Base-by-base conservation (phyloP, 2,329 filamentous ascomycete genomes). In the Epichloe brachyelytri region DNA sequence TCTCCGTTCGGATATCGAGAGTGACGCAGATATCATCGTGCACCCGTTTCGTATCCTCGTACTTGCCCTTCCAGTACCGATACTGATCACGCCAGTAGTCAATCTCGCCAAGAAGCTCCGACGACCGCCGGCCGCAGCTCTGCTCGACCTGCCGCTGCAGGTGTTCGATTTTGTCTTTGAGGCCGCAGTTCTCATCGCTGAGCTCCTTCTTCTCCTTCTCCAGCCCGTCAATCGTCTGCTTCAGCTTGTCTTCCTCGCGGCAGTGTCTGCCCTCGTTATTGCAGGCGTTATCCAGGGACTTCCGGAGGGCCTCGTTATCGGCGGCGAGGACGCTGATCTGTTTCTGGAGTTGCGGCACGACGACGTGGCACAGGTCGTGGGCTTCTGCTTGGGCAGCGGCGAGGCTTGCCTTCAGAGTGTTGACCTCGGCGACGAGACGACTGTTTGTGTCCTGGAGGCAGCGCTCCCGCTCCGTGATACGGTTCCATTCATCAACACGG, bases 251-350 rank as follows among this genome's bases (percentile, higher is more conserved):
- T 49, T 70, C 66, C 10, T 46, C 49, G n/a, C 43, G 52, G 26
- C 63, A 59, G 43, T 64, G 61, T 37, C 60, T 63, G 2, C 58
- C 56, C 2, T 64, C 60, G 48, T 59, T 54, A 19, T 63, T 63
- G n/a, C 63, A 58, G 1, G 59, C 57, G 30, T 58, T 63, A 33
- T 71, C 68, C 38, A 67, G 54, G 6, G 64, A 62, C n/a, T 62
- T 64, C 12, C 69, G 65, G 5, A 75, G 63, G 7, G 63, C 60
- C 15, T 63, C 59, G 55, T 73, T 73, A 34, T 73, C 69, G 15
- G 62, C 62, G 3, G 58, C 55, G 4, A 74, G 65, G 10, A 60
- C 55, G 36, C 58, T 59, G 49, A 71, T 61, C 52, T 69, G 64
- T n/a, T 58, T 60, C 53, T 69, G 62, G 2, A 73, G 63, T 40